Percentiles rank a stretch among this genome's conserved stretches.
phyloP scores from a whole-genome alignment of 2,329 filamentous ascomycete species.

The Scleromitrula shiraiana region DNA sequence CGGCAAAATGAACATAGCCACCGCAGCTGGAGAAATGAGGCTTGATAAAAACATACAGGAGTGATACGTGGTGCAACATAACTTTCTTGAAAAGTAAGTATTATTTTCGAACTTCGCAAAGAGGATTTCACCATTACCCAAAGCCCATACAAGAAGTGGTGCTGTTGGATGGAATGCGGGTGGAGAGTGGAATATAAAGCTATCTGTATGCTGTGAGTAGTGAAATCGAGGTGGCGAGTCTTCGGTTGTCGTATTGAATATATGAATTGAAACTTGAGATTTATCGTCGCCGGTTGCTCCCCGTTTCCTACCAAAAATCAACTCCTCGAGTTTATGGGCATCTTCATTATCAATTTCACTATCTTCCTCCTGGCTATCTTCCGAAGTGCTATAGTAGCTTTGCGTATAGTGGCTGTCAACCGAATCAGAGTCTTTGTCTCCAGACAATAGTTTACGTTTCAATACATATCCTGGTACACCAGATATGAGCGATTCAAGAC shows the following conservation, averaged over 20 bases:
- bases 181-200: neutral
- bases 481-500: neutral
- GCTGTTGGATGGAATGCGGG: neutral
- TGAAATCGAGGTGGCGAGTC: neutral
- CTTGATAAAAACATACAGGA: conserved; percentile 2
- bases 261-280: neutral
- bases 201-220: neutral
- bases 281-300: neutral
- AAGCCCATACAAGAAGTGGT: conserved; percentile 1
- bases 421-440: neutral
- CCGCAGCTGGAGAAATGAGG: neutral
- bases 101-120: conserved; percentile 1
- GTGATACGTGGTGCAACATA: neutral
- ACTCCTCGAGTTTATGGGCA: neutral
- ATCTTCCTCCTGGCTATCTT: neutral
- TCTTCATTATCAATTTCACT: neutral
- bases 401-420: conserved; percentile 2
- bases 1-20: neutral
- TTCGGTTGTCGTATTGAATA: neutral
- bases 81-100: conserved; percentile 1
- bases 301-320: neutral
- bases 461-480: neutral
- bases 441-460: neutral
- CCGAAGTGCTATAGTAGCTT: neutral
- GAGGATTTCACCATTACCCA: neutral